Percentiles rank a stretch among this genome's conserved stretches.
phyloP scores from a whole-genome alignment of 495 filamentous ascomycete genomes.

The Xylaria sp. region DNA sequence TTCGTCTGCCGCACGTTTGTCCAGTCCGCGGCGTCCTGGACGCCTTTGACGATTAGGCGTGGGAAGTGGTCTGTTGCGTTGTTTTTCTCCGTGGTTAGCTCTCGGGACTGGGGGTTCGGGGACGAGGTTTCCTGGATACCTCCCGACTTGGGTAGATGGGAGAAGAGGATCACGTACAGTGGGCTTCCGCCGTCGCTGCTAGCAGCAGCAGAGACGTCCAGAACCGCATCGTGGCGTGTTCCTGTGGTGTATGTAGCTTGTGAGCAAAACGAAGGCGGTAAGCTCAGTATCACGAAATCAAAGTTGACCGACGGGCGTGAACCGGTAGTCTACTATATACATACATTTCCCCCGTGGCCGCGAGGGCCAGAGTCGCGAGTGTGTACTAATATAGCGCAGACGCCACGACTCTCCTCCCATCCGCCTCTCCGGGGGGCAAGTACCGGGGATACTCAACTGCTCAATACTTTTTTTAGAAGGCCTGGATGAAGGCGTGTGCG shows the following conservation, averaged over 20 bases:
- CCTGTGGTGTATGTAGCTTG: background rate
- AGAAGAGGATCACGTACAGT: constrained; percentile 29
- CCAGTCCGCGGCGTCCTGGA: constrained; percentile 48
- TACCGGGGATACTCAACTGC: constrained; percentile 2
- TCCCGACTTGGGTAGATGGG: background rate
- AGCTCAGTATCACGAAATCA: too few species aligned
- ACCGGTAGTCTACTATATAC: background rate
- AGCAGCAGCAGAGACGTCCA: constrained; percentile 13
- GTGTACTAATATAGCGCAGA: background rate
- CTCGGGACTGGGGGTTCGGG: background rate
- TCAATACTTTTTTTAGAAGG: background rate
- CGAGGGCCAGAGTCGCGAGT: background rate
- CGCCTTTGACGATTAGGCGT: constrained; percentile 44
- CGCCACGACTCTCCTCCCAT: background rate
- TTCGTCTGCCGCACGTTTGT: constrained; percentile 54
- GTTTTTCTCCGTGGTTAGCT: background rate
- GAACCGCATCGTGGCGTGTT: constrained; percentile 7
- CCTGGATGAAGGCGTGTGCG: background rate
- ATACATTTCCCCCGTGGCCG: background rate
- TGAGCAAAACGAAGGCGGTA: too few species aligned
- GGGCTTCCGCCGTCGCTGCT: constrained; percentile 27
- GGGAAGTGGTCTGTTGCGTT: constrained; percentile 7
- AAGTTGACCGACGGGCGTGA: background rate
- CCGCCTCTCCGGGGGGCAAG: background rate
- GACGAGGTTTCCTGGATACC: too few species aligned